Percentiles rank a stretch among this genome's conserved stretches.
phyloP scores from a whole-genome alignment of 345 rosid genomes.

The Rhodamnia rubescens region DNA sequence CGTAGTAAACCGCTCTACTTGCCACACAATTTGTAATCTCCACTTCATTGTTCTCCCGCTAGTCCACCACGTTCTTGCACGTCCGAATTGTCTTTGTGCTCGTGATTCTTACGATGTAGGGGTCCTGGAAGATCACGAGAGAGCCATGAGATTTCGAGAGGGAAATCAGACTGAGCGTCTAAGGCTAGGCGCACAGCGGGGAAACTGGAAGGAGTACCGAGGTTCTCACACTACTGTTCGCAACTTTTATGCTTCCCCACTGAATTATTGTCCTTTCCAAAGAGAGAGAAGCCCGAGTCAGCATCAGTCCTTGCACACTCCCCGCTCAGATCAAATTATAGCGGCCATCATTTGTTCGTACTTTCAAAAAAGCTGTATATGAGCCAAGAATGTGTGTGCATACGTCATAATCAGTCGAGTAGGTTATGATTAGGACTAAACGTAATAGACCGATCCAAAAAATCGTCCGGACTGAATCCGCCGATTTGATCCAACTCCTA shows the following conservation, averaged over 20 bases:
- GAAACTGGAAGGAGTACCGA: neutral
- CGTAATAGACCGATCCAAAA: no score
- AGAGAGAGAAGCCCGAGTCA: neutral
- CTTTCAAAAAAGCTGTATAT: neutral
- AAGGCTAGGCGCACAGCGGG: neutral
- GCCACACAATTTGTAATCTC: neutral
- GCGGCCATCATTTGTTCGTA: neutral
- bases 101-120: neutral
- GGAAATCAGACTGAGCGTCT: neutral
- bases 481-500: no score
- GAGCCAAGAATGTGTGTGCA: neutral
- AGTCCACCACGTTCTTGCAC: neutral
- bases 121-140: neutral
- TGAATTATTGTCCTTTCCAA: neutral
- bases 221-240: neutral
- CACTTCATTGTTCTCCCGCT: neutral
- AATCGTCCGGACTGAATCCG: rapidly evolving
- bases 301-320: neutral
- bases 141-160: neutral
- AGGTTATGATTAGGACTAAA: no score
- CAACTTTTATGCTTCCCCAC: neutral
- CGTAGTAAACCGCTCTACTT: neutral
- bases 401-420: neutral
- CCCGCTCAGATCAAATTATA: neutral
- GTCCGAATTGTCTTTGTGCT: neutral